Evolutionary conservation across 78 protist species (phyloP).

Genomic region (Emiliania huxleyi): DNA sequence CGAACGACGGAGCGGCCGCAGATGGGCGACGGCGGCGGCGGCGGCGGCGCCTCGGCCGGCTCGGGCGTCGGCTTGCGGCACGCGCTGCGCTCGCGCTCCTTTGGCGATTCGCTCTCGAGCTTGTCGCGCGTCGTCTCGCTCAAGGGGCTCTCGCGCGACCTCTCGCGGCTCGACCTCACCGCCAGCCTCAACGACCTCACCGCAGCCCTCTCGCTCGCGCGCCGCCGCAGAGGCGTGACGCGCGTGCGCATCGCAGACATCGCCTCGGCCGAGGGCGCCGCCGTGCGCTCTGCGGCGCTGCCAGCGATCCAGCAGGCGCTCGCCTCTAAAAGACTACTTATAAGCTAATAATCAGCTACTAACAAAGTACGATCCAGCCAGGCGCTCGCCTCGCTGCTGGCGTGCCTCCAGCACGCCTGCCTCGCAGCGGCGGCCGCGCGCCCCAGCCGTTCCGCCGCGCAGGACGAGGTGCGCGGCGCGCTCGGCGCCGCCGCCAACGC

Average conservation of each 20-base stretch:
- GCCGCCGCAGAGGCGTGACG: not conserved
- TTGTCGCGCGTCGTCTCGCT: constrained; percentile 10
- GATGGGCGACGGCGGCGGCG: no score
- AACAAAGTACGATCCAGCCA: not conserved
- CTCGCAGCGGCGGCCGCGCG: not conserved
- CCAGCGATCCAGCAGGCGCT: not conserved
- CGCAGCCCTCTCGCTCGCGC: not conserved
- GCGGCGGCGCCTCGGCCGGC: no score
- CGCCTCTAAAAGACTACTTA: no score
- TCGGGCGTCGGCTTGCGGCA: not conserved
- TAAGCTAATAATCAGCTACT: constrained; percentile 12
- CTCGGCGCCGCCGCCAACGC: not conserved
- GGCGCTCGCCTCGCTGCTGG: not conserved
- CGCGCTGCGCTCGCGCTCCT: not conserved
- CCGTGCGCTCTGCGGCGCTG: not conserved
- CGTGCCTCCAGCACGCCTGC: not conserved
- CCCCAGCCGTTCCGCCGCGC: not conserved
- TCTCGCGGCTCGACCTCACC: not conserved
- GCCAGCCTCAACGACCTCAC: not conserved
- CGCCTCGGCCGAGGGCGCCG: not conserved
- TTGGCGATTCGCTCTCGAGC: not conserved
- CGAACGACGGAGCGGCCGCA: no score
- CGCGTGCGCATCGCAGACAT: not conserved
- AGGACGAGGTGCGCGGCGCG: not conserved
- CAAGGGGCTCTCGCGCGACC: not conserved